Base-by-base conservation (phyloP, 768 basidiomycete species). In the Solioccasus polychromus region DNA sequence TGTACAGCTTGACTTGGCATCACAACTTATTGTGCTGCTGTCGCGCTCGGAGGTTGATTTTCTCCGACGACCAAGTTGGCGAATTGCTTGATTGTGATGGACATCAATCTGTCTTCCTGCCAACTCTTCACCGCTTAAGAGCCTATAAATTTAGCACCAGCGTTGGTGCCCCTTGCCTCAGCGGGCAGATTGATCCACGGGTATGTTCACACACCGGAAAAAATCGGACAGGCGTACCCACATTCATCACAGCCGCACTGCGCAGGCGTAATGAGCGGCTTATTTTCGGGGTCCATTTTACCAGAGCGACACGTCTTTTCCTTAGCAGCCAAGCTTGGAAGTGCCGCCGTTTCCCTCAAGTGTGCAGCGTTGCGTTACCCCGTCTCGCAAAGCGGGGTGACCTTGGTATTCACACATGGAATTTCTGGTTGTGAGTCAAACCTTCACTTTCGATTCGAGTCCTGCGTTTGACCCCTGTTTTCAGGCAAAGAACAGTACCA, bases 401-500 rank as follows among this genome's bases (percentile, higher is more conserved):
- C 65, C 11, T 41, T 65, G 8, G 38, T 65, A 17, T 30, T 65
- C 38, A 57, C 58, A 1, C 63, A 65, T 35, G 63, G 63, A 2
- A 5, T 65, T 18, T 44, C 64, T 2, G 52, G 63, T 22, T 57
- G 63, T 65, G 20, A 52, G 63, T 45, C 10, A 1, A n/a, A 10
- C 17, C 30, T 19, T 5, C 14, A 10, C 35, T 6, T 26, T 11
- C 7, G 7, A 26, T 26, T 26, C 26, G 26, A 26, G 11, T n/a
- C n/a, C n/a, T n/a, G n/a, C 26, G 35, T 24, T 44, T 1, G 20
- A 45, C 15, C 7, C 11, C 24, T 18, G 3, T 23, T 25, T 2
- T 24, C 31, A 65, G 65, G 59, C 15, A 65, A 67, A 38, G 63
- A 65, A 48, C 44, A 55, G 26, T 68, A 62, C 34, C 60, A 67